Conservation (phyloP, 169 alveolate genomes). For the Plasmodium ovale region DNA sequence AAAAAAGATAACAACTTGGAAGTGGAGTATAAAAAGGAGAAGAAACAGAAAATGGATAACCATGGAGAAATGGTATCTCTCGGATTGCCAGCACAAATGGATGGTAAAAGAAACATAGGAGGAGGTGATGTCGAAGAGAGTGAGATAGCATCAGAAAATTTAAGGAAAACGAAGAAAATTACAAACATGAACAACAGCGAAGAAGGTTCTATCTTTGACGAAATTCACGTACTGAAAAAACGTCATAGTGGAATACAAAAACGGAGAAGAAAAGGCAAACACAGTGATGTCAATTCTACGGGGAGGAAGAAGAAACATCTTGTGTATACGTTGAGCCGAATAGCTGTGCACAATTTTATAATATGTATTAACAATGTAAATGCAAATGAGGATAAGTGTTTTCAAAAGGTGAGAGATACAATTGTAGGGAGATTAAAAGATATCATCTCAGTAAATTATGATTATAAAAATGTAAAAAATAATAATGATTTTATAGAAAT, state of each 20-base stretch:
- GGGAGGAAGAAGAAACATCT: background rate
- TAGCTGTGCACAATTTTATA: constrained; percentile 19
- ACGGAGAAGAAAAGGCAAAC: background rate
- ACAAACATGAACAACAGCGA: background rate
- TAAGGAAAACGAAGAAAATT: background rate
- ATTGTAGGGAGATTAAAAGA: constrained; percentile 32
- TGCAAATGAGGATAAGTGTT: constrained; percentile 55
- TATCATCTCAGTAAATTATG: constrained; percentile 26
- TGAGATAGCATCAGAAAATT: background rate
- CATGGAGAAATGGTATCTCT: background rate
- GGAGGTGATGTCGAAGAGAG: background rate
- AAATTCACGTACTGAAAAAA: background rate
- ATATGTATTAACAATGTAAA: constrained; percentile 34
- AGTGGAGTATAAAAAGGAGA: constrained; percentile 1
- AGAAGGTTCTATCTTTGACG: background rate
- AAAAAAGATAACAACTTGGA: constrained; percentile 4
- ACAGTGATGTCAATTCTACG: background rate
- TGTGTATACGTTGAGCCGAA: constrained; percentile 5
- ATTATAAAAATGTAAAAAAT: constrained; percentile 41
- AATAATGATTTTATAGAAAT: constrained; percentile 30
- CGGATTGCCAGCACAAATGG: background rate
- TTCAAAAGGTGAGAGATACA: constrained; percentile 34
- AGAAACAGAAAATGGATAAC: background rate
- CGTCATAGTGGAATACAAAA: background rate
- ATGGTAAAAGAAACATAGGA: no score